Conservation (phyloP, 2,329 filamentous ascomycete genomes). For the Sporothrix schenckii region DNA sequence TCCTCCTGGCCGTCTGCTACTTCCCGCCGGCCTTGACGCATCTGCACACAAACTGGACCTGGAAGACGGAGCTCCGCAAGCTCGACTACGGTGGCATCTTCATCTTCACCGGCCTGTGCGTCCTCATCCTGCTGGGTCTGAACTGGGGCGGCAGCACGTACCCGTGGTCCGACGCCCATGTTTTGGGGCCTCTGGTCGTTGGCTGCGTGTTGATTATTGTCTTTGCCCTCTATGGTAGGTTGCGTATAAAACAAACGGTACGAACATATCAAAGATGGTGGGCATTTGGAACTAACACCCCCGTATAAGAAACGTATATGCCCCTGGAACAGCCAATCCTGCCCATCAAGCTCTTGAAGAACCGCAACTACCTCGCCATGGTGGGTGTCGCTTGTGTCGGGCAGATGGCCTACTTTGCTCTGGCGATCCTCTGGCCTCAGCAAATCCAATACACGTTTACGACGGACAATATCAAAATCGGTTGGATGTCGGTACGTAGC, state of each 20-base stretch:
- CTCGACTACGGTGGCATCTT: constrained; percentile 50
- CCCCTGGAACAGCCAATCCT: constrained; percentile 44
- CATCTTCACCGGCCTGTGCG: constrained; percentile 50
- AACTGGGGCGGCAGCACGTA: constrained; percentile 50
- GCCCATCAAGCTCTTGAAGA: constrained; percentile 44
- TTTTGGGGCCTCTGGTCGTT: constrained; percentile 41
- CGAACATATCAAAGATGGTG: neutral
- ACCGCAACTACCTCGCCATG: constrained; percentile 41
- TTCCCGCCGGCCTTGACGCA: constrained; percentile 46
- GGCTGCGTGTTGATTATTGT: constrained; percentile 37
- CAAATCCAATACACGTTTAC: constrained; percentile 42
- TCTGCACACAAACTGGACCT: constrained; percentile 45
- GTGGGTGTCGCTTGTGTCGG: constrained; percentile 43
- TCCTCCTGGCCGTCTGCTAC: constrained; percentile 46
- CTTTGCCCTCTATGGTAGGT: constrained; percentile 39
- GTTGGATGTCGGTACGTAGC: constrained; percentile 21
- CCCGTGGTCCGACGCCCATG: constrained; percentile 47
- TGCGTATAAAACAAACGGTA: too few species aligned
- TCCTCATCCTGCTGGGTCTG: constrained; percentile 52
- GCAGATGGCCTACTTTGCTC: constrained; percentile 45
- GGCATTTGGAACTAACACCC: neutral
- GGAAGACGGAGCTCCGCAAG: constrained; percentile 42
- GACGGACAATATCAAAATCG: constrained; percentile 28
- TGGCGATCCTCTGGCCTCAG: constrained; percentile 46
- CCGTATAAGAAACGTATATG: constrained; percentile 36